Evolutionary conservation across 1,139 yeast species (phyloP), one percentile per base, ranked within the genome.

Genomic region (Casaregolazyma suthepensis): DNA sequence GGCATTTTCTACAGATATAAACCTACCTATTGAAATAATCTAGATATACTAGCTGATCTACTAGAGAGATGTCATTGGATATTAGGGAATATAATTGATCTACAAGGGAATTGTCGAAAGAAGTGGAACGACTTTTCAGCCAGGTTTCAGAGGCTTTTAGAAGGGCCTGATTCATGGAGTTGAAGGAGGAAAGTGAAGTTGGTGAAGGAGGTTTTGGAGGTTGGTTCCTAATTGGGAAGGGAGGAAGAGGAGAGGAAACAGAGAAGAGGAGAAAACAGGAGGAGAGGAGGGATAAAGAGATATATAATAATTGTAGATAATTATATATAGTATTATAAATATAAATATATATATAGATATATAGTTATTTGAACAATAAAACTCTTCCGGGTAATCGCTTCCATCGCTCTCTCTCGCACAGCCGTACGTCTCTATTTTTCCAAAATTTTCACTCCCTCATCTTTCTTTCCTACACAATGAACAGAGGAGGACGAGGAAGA

Each of bases 401-500:
- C n/a, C n/a, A n/a, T n/a, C n/a, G n/a, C n/a, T n/a, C n/a, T n/a
- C 26, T 5, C 26, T 5, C 6, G 26, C 37, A 31, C 37, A 35
- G 40, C 40, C 40, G 40, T 35, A 15, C 40, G 9, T 13, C 9
- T 35, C 9, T 35, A n/a, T 35, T 35, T 35, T 35, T 15, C 15
- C 23, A 18, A 45, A 7, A n/a, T 45, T 45, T 45, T 45, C 29
- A n/a, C 42, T 12, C 18, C 44, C 35, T 13, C 17, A 35, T 5
- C 54, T 35, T 20, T 18, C 43, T n/a, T 18, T 44, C 43, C 43
- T 42, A 50, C 51, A 61, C 50, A 54, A 63, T 64, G 65, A 58
- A 56, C 55, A 59, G 69, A 63, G 59, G 67, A 45, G 72, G 85
- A 57, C 73, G 80, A 71, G 75, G 67, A 46, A 72, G 75, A 38